Evolutionary conservation across 73 alveolate genomes (phyloP), one percentile per base, ranked within the genome.

Genomic region (Tetrahymena elliotti): DNA sequence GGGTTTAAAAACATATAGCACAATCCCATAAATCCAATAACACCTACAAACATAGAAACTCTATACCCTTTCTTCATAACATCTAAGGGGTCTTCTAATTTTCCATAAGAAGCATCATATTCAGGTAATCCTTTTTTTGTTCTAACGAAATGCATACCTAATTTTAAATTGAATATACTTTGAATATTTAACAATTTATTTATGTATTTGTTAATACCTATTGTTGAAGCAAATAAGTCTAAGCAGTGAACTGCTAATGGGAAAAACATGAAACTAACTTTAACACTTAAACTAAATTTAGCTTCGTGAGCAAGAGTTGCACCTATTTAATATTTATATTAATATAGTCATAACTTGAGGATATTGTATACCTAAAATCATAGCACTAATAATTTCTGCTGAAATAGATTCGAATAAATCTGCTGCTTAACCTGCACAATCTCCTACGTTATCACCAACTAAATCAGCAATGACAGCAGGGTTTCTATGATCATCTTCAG

Each of bases 371-470:
- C 88, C 88, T 13, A 98, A 95, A 84, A 97, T 98, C 99, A 97
- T 98, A 11, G 99, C 99, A 34, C 98, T 96, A 68, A 98, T 93
- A 35, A 98, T 96, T 96, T 98, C 99, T 10, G 99, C 99, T 35
- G 98, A 97, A 18, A 98, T 98, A 20, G 98, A 96, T 94, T 98
- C 99, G 84, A 98, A 98, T 93, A 98, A 68, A 94, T 97, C 99
- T 31, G 99, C 98, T 83, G 98, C 95, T 95, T 98, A 97, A 27
- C 99, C 99, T 33, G 99, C 99, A 93, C 99, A 98, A 95, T 98
- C 99, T 53, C 99, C 99, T 93, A 98, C 99, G 94, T 98, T 98
- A 96, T 98, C 99, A 22, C 99, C 99, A 27, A 97, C 99, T 88
- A 98, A 93, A 94, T 98, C 99, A 31, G 99, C 99, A 38, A 98